Conservation (phyloP, 1,284 basidiomycete species). For the Sporisorium reilianum region DNA sequence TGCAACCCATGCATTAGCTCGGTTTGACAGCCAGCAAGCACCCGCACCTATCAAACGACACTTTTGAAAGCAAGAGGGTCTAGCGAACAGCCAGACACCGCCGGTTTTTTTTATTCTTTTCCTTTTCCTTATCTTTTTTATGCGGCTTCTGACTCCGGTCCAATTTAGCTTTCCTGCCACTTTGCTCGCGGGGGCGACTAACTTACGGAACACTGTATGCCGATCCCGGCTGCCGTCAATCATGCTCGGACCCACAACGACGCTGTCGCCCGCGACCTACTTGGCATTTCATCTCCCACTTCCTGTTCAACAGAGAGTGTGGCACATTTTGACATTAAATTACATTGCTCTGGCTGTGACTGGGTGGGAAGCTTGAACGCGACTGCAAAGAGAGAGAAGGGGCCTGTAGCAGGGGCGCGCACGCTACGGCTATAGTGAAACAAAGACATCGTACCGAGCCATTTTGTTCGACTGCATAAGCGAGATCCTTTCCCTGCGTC, state of each 20-base stretch:
- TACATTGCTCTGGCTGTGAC: no score
- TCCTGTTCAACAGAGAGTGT: no score
- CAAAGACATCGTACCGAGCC: no score
- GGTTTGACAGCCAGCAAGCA: slow-evolving; percentile 9
- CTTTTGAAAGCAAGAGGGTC: background rate
- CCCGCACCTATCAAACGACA: background rate
- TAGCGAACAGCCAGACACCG: no score
- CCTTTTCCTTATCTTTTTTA: slow-evolving; percentile 1
- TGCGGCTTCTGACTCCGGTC: background rate
- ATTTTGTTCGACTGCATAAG: slow-evolving; percentile 18
- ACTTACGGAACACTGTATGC: slow-evolving; percentile 1
- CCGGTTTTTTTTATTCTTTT: no score
- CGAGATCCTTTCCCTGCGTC: slow-evolving; percentile 13
- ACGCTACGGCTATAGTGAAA: no score
- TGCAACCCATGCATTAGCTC: slow-evolving; percentile 27
- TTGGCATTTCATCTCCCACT: background rate
- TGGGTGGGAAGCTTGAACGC: no score
- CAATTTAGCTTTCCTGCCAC: background rate
- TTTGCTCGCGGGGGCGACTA: background rate
- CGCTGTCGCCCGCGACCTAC: no score
- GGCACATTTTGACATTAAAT: no score
- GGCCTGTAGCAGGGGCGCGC: no score
- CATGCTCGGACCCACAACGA: background rate
- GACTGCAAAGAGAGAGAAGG: no score
- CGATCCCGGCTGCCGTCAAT: background rate